These are phyloP conservation scores for Raffaelea deltoideospora DNA, from an alignment of 2,329 filamentous ascomycete species.

Conservation along the genomic window DNA sequence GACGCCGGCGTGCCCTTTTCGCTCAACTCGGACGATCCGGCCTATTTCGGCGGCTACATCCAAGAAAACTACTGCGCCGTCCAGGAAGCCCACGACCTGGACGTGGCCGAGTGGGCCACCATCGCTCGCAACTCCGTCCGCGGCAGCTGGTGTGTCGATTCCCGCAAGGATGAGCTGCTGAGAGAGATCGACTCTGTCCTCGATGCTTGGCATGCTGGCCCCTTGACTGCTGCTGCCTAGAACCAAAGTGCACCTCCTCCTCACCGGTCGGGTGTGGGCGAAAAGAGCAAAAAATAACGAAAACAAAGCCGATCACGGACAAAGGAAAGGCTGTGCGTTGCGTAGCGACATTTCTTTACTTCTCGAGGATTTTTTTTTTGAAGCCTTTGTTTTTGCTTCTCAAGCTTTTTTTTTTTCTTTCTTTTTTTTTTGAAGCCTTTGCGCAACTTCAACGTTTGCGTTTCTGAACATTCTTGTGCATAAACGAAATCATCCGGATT, in stretches of 20 bases:
- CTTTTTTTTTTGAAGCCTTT: too few species aligned
- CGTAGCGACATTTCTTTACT: too few species aligned
- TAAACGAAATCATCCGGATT: too few species aligned
- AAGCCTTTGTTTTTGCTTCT: too few species aligned
- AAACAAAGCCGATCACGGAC: too few species aligned
- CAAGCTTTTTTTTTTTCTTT: too few species aligned
- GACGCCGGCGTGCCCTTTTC: constrained; percentile 51
- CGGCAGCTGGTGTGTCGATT: constrained; percentile 53
- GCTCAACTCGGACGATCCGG: constrained; percentile 61
- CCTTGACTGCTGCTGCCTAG: neutral
- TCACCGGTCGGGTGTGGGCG: neutral
- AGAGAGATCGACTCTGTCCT: constrained; percentile 25
- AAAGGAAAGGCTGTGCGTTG: too few species aligned
- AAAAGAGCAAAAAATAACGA: neutral
- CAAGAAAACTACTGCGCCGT: constrained; percentile 63
- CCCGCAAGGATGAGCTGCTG: constrained; percentile 46
- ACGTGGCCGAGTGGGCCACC: constrained; percentile 47
- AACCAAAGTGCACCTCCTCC: too few species aligned
- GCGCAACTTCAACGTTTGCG: too few species aligned
- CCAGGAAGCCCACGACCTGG: constrained; percentile 53
- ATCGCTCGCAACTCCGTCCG: constrained; percentile 48
- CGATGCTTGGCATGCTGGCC: constrained; percentile 5
- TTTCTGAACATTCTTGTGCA: too few species aligned
- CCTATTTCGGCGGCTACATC: constrained; percentile 63
- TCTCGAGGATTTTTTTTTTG: too few species aligned